A percentile compares a stretch with the other conserved stretches of the same genome.
Evolutionary conservation across 176 grass and related monocot genomes (phyloP).

Genomic region (Themeda triandra): DNA sequence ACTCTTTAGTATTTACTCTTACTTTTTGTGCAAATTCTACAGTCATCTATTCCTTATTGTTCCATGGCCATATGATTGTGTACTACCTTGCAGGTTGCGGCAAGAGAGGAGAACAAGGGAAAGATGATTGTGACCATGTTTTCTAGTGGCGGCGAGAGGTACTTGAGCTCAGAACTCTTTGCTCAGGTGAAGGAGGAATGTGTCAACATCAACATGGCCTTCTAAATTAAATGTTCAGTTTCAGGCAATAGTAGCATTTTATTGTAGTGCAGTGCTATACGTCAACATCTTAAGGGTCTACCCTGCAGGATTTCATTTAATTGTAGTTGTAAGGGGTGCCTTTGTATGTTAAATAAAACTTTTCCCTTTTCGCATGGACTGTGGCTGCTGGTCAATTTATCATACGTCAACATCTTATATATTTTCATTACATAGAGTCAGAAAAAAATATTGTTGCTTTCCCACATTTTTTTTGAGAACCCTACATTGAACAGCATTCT

Average conservation of each 20-base stretch:
- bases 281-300: too few species aligned
- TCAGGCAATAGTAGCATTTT: neutral
- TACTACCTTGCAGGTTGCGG: conserved; percentile 47
- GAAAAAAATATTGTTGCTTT: too few species aligned
- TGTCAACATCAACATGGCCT: conserved; percentile 47
- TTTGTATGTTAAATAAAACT: neutral
- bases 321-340: neutral
- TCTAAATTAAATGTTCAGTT: conserved; percentile 25
- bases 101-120: conserved; percentile 61
- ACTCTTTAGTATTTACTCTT: neutral
- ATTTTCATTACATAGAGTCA: too few species aligned
- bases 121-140: conserved; percentile 86
- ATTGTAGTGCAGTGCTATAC: neutral
- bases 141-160: conserved; percentile 68
- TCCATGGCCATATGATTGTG: neutral
- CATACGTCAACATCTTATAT: neutral
- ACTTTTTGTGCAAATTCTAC: neutral
- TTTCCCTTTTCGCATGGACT: neutral
- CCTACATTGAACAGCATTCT: neutral
- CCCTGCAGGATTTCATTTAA: neutral
- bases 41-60: neutral
- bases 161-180: conserved; percentile 63
- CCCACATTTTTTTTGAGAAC: neutral
- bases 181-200: conserved; percentile 65
- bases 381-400: neutral